These are phyloP conservation scores for Trametes gibbosa DNA, from an alignment of 768 basidiomycete genomes.

Conservation along the genomic window DNA sequence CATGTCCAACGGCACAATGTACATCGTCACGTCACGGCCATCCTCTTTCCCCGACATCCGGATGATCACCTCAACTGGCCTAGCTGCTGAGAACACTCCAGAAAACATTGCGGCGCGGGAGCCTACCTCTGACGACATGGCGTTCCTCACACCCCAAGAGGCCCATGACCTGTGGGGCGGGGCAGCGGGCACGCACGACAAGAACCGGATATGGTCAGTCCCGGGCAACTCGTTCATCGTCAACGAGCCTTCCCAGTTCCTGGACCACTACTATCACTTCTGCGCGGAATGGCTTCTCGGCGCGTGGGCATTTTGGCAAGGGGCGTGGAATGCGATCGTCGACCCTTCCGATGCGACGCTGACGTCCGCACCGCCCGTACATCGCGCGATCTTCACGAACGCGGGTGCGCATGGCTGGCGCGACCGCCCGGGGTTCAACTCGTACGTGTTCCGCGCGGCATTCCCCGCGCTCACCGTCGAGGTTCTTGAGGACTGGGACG, in stretches of 20 bases:
- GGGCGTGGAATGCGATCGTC: conserved; percentile 36
- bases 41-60: conserved; percentile 44
- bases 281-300: conserved; percentile 81
- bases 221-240: conserved; percentile 70
- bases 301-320: conserved; percentile 70
- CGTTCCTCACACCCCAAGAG: conserved; percentile 55
- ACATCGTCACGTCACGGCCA: conserved; percentile 54
- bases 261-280: conserved; percentile 87
- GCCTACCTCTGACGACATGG: conserved; percentile 63
- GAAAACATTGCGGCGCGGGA: conserved; percentile 67
- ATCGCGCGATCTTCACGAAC: conserved; percentile 72
- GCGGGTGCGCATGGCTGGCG: conserved; percentile 60
- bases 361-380: conserved; percentile 50
- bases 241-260: conserved; percentile 74
- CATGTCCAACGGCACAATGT: conserved; percentile 80
- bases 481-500: conserved; percentile 66
- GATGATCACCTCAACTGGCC: conserved; percentile 67
- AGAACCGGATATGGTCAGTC: conserved; percentile 60
- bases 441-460: conserved; percentile 69
- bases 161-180: conserved; percentile 63
- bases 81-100: conserved; percentile 52
- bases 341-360: conserved; percentile 17
- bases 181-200: conserved; percentile 26
- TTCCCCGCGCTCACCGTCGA: conserved; percentile 74
- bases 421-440: conserved; percentile 75